Base-by-base conservation (phyloP, 2,329 filamentous ascomycete genomes). In the Diaporthe nobilis region DNA sequence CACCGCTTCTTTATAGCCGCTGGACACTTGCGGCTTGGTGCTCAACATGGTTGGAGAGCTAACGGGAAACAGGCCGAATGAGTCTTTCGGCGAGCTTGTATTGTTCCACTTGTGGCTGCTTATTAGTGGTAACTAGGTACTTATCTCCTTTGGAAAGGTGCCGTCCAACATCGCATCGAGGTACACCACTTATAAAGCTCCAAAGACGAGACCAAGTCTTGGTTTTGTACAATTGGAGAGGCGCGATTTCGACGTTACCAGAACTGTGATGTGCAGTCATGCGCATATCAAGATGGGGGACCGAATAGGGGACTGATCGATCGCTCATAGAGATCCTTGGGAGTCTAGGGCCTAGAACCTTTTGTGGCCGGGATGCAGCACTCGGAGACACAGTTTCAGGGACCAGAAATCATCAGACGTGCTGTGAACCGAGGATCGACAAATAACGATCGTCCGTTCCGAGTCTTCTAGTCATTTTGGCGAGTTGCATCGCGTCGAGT, bases 41-140 rank as follows among this genome's bases (percentile, higher is more conserved):
- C 25, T 39, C 22, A 17, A 58, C 22, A 25, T 10, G 6, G 44
- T 37, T 12, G 39, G 4, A 22, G 53, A 44, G 37, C 51, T 47
- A 60, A 25, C 17, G 34, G 70, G 70, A 55, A 60, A 20, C 17
- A 51, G 28, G 55, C 55, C 53, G 53, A 73, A 75, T 75, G 74
- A 73, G 51, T 75, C 71, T 55, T 73, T 47, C 74, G 74, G 74
- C 74, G 53, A 73, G 71, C 37, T 60, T 34, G 51, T 49, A 17
- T 55, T 42, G 63, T 67, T 12, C 37, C 61, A 49, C 25, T 9
- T 10, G 3, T 47, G 15, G 17, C 31, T 53, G 47, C 49, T 15
- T 15, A 28, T 8, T n/a, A 39, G 37, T 39, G 37, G 37, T 39
- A n/a, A 22, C 4, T 51, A 25, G 28, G 22, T 7, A 53, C 47